These are phyloP conservation scores for Bryum argenteum DNA, from an alignment of 225 moss, liverwort and hornwort species.

Conservation along the genomic window DNA sequence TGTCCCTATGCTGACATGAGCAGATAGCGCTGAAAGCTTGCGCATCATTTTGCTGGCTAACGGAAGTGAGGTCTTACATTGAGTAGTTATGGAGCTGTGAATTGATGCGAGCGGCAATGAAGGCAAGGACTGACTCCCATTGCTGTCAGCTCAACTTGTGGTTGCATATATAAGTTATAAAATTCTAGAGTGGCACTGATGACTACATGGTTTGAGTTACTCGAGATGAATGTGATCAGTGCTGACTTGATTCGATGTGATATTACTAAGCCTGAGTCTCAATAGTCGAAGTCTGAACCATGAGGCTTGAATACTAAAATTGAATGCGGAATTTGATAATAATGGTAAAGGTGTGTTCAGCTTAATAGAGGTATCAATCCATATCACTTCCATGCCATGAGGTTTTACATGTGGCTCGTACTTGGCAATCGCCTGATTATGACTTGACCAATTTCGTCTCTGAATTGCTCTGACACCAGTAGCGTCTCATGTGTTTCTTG, in stretches of 20 bases:
- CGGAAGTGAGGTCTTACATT: not conserved
- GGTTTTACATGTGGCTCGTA: not conserved
- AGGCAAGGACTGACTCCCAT: not conserved
- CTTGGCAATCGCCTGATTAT: not conserved
- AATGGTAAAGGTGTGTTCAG: slow-evolving; percentile 2
- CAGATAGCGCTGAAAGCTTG: not conserved
- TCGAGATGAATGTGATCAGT: not conserved
- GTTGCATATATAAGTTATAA: not conserved
- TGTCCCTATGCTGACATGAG: not conserved
- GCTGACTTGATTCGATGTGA: not conserved
- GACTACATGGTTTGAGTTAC: not conserved
- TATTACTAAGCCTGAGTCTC: not conserved
- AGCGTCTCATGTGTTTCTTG: not conserved
- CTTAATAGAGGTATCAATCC: not conserved
- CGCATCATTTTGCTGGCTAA: not conserved
- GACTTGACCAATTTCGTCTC: slow-evolving; percentile 1
- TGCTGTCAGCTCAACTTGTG: not conserved
- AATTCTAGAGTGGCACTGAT: not conserved
- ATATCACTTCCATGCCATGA: slow-evolving; percentile 2
- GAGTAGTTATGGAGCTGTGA: not conserved
- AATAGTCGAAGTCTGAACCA: not conserved
- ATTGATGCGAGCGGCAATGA: not conserved
- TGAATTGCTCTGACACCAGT: not conserved
- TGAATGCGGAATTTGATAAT: not conserved
- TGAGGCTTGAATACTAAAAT: not conserved